Evolutionary conservation across 495 filamentous ascomycete species (phyloP), one percentile per base, ranked within the genome.

Genomic region (Elaphomyces granulatus): DNA sequence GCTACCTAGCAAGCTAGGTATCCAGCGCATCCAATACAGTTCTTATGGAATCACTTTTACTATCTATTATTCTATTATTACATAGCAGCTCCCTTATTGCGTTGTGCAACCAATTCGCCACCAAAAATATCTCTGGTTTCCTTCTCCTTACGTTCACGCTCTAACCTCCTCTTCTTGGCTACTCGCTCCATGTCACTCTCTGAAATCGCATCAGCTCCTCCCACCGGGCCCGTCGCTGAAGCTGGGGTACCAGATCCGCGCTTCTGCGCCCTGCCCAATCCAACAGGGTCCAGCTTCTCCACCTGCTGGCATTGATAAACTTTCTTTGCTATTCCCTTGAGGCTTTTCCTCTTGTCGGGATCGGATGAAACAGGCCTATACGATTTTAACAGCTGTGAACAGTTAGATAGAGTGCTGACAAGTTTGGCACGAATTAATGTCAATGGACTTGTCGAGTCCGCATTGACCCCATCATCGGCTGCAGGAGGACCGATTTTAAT

Each of bases 271-370:
- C 51, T 54, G 36, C 52, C 54, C 4, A 52, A 49, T 16, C 44
- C 50, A 2, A 59, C 56, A 0, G 67, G 28, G 35, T 69, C 63
- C 1, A 58, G 51, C 44, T 72, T 72, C 15, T 75, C 67, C 0
- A 83, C 83, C 47, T 92, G 84, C 41, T 78, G 73, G 54, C 86
- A 93, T 41, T 78, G 77, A 32, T 73, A 74, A 10, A 92, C 63
- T 58, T 90, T 92, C 59, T 78, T 84, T 28, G 70, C 70, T 21
- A 77, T 74, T 16, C 61, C 59, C 15, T 64, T 70, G 8, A 88
- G 49, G 23, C 59, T 72, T 32, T 68, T 68, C 44, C 62, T 62
- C 40, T 67, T 64, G 3, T 52, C 56, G n/a, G 60, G 58, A 20
- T 70, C 59, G 4, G 64, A 58, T 14, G 63, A 61, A 43, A 52